Conservation (phyloP, 2,329 filamentous ascomycete species). For the Huntiella decipiens region DNA sequence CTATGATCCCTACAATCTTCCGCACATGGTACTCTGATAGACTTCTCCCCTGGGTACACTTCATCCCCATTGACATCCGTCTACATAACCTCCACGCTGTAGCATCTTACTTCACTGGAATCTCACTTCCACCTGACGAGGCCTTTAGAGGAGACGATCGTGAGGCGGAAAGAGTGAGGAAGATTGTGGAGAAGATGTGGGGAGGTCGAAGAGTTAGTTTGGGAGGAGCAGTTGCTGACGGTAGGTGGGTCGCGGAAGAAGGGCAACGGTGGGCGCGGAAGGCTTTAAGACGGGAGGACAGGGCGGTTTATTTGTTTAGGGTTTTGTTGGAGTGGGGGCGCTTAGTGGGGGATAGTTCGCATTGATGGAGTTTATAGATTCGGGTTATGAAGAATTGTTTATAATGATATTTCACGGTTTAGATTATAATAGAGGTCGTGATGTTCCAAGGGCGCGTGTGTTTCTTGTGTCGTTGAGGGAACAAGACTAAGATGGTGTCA, state of each 20-base stretch:
- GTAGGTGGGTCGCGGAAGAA: conserved; percentile 43
- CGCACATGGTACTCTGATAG: conserved; percentile 63
- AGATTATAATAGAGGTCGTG: no score
- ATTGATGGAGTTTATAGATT: conserved; percentile 14
- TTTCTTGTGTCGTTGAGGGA: no score
- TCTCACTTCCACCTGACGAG: conserved; percentile 16
- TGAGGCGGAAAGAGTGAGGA: conserved; percentile 24
- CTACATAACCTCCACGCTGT: conserved; percentile 57
- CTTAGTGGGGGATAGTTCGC: conserved; percentile 41
- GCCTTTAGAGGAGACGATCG: conserved; percentile 16
- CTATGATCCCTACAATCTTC: conserved; percentile 54
- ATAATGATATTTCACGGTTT: no score
- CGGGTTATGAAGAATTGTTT: no score
- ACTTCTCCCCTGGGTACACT: conserved; percentile 59
- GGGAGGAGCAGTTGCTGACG: conserved; percentile 25
- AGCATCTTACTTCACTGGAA: conserved; percentile 53
- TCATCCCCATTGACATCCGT: conserved; percentile 56
- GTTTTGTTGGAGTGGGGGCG: conserved; percentile 61
- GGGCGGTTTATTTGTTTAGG: conserved; percentile 65
- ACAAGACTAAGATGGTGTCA: no score
- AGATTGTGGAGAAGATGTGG: conserved; percentile 25
- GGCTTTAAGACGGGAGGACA: conserved; percentile 50
- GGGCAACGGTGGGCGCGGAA: conserved; percentile 45
- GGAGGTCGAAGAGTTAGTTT: conserved; percentile 11
- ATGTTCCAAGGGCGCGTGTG: no score